Evolutionary conservation across 345 rosid genomes (phyloP).

Genomic region (Murraya paniculata): DNA sequence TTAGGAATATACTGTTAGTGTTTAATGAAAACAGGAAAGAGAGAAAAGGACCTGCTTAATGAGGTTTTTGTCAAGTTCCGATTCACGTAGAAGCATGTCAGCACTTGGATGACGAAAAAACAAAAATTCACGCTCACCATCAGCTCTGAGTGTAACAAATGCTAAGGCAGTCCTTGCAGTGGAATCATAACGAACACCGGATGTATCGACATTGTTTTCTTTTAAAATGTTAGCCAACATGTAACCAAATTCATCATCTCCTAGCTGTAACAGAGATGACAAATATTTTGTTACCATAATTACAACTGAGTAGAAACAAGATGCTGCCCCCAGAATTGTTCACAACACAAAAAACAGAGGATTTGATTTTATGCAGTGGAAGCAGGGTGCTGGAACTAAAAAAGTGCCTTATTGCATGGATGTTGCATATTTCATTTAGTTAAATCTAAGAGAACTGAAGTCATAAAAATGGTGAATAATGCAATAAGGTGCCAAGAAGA

Average conservation of each 20-base stretch:
- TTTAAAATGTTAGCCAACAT: slow-evolving; percentile 82
- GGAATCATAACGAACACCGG: slow-evolving; percentile 77
- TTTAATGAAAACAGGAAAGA: not conserved
- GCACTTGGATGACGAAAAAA: slow-evolving; percentile 99
- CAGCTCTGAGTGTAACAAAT: slow-evolving; percentile 84
- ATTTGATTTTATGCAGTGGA: slow-evolving; percentile 6
- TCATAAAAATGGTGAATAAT: not conserved
- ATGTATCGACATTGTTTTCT: slow-evolving; percentile 73
- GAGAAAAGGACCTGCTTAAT: slow-evolving; percentile 60
- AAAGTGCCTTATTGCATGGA: not conserved
- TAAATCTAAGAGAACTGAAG: not conserved
- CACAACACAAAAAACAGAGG: not conserved
- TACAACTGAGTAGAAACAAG: not conserved
- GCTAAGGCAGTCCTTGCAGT: slow-evolving; percentile 88
- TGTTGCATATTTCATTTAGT: not conserved
- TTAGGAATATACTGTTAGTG: not conserved
- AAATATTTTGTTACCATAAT: not conserved
- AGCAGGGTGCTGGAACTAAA: not conserved
- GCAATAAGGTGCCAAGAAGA: not conserved
- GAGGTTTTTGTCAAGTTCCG: slow-evolving; percentile 71
- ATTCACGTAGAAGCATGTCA: slow-evolving; percentile 88
- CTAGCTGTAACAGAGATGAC: slow-evolving; percentile 36
- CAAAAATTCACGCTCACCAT: slow-evolving; percentile 97
- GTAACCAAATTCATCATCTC: slow-evolving; percentile 92
- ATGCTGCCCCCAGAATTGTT: not conserved